Percentiles rank a stretch among this genome's conserved stretches.
Conservation (phyloP, 1,284 basidiomycete genomes). For the Malassezia japonica region DNA sequence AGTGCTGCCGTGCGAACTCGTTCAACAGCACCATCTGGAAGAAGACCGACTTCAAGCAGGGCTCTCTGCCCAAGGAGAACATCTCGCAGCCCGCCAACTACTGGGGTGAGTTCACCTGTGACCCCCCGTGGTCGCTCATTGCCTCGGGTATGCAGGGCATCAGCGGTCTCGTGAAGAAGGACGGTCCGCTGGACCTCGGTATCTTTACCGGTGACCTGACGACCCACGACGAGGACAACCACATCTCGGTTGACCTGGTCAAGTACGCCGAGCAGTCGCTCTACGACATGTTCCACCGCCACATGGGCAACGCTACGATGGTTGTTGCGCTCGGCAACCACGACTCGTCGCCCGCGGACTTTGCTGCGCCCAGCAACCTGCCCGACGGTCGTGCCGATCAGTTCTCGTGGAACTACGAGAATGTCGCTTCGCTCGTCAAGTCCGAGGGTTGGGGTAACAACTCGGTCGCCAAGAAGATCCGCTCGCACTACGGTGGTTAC, state of each 20-base stretch:
- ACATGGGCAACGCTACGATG: slow-evolving; percentile 34
- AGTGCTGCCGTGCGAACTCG: slow-evolving; percentile 61
- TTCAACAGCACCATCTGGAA: slow-evolving; percentile 54
- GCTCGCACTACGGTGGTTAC: slow-evolving; percentile 65
- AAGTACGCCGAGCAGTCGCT: slow-evolving; percentile 40
- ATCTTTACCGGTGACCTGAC: slow-evolving; percentile 69
- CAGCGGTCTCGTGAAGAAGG: slow-evolving; percentile 56
- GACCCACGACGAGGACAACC: slow-evolving; percentile 49
- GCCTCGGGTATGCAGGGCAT: slow-evolving; percentile 61
- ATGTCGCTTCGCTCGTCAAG: slow-evolving; percentile 20
- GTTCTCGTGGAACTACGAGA: slow-evolving; percentile 43
- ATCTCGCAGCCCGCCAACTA: slow-evolving; percentile 29
- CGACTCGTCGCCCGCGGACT: slow-evolving; percentile 37
- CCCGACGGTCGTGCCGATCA: slow-evolving; percentile 33
- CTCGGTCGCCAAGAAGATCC: slow-evolving; percentile 56
- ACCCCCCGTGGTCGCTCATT: slow-evolving; percentile 60
- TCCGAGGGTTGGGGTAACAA: slow-evolving; percentile 61
- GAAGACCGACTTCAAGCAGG: slow-evolving; percentile 19
- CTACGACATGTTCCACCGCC: slow-evolving; percentile 29
- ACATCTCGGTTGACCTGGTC: slow-evolving; percentile 36
- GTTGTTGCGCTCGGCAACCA: slow-evolving; percentile 45
- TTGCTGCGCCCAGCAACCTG: slow-evolving; percentile 25
- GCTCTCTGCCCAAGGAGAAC: slow-evolving; percentile 23
- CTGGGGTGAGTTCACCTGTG: slow-evolving; percentile 53
- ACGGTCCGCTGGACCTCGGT: slow-evolving; percentile 56